These are phyloP conservation scores for Botrytis sinoallii DNA, from an alignment of 2,329 filamentous ascomycete species.

Conservation along the genomic window DNA sequence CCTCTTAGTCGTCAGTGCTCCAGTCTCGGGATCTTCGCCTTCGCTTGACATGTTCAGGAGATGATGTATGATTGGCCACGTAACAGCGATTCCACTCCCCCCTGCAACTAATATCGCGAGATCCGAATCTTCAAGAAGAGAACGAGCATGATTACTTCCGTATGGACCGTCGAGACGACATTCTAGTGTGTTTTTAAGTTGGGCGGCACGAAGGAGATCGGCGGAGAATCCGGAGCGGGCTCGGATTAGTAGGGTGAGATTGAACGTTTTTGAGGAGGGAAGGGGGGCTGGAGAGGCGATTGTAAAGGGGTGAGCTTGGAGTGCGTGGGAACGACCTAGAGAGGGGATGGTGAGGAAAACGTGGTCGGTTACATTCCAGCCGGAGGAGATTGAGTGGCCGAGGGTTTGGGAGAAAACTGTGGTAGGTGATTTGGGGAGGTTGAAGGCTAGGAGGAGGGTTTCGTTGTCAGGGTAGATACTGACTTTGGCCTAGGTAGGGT, in stretches of 20 bases:
- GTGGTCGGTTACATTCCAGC: constrained; percentile 62
- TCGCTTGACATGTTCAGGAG: constrained; percentile 36
- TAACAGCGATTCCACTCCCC: constrained; percentile 63
- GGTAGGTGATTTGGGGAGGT: constrained; percentile 22
- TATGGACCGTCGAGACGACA: constrained; percentile 64
- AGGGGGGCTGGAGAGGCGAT: constrained; percentile 58
- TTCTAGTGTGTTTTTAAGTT: constrained; percentile 41
- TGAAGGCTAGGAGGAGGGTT: constrained; percentile 47
- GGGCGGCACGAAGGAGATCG: constrained; percentile 52
- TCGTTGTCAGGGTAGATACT: constrained; percentile 54
- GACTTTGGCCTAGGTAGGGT: constrained; percentile 37
- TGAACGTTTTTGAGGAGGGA: constrained; percentile 43
- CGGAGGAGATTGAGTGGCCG: constrained; percentile 43
- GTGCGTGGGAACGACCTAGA: constrained; percentile 48
- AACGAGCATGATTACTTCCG: constrained; percentile 54
- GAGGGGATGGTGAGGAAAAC: constrained; percentile 59
- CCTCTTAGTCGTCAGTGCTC: constrained; percentile 20
- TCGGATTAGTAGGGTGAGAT: constrained; percentile 57
- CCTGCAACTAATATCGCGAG: constrained; percentile 57
- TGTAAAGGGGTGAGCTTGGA: constrained; percentile 66
- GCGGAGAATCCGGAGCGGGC: constrained; percentile 58
- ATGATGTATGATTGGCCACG: constrained; percentile 58
- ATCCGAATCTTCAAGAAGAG: constrained; percentile 49
- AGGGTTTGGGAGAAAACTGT: constrained; percentile 22
- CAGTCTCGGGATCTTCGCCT: constrained; percentile 26